Evolutionary conservation across 495 filamentous ascomycete species (phyloP).

Genomic region (Lineolata rhizophorae): DNA sequence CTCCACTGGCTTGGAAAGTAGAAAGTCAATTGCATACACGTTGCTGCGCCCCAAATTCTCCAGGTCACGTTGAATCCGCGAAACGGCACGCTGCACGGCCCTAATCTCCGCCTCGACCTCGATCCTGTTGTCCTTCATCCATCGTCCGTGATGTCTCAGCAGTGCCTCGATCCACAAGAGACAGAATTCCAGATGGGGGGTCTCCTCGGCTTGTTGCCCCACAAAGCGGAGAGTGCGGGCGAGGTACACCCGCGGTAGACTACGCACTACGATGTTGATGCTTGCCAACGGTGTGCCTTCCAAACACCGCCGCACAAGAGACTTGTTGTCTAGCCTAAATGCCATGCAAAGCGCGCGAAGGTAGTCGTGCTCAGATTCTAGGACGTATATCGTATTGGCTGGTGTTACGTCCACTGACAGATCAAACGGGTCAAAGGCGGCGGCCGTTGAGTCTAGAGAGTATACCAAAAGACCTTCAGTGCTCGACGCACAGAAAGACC

Average conservation of each 20-base stretch:
- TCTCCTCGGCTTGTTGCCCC: conserved; percentile 70
- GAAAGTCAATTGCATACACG: conserved; percentile 61
- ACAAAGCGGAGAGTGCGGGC: conserved; percentile 61
- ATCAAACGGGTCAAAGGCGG: conserved; percentile 87
- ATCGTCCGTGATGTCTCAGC: conserved; percentile 58
- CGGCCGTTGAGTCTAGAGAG: conserved; percentile 47
- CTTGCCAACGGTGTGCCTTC: conserved; percentile 56
- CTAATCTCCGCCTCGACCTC: conserved; percentile 65
- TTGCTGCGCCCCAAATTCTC: conserved; percentile 63
- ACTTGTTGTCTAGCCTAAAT: conserved; percentile 71
- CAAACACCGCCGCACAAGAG: conserved; percentile 63
- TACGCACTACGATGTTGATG: conserved; percentile 54
- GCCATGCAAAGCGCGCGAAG: conserved; percentile 90
- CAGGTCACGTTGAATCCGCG: conserved; percentile 42
- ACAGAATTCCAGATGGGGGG: conserved; percentile 83
- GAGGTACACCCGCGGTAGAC: conserved; percentile 73
- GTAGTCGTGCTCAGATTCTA: conserved; percentile 60
- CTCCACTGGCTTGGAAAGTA: conserved; percentile 21
- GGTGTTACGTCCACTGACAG: conserved; percentile 84
- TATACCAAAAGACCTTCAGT: conserved; percentile 91
- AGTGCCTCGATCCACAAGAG: conserved; percentile 79
- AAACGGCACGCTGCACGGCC: conserved; percentile 50
- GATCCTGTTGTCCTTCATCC: conserved; percentile 54
- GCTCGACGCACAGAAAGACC: conserved; percentile 80
- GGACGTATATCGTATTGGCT: conserved; percentile 47